These are phyloP conservation scores for Heritiera fomes DNA, from an alignment of 345 rosid species.

Conservation along the genomic window DNA sequence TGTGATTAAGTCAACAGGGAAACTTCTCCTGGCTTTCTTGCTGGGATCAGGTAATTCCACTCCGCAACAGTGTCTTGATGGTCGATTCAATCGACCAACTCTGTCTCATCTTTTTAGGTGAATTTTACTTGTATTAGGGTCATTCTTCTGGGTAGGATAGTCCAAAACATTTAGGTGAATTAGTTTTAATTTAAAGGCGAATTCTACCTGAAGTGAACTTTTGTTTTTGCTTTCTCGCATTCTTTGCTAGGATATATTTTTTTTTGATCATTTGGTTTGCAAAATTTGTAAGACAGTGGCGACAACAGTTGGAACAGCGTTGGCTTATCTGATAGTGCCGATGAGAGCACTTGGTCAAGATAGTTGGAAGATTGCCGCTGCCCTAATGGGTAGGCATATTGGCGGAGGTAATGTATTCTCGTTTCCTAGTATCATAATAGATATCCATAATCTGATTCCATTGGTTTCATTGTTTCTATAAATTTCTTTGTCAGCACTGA, in stretches of 20 bases:
- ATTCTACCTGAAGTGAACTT: neutral
- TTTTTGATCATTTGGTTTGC: neutral
- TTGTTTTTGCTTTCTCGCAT: neutral
- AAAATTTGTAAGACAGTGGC: constrained; percentile 51
- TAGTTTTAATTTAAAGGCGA: neutral
- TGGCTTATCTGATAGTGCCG: constrained; percentile 78
- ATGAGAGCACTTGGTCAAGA: constrained; percentile 84
- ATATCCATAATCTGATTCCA: neutral
- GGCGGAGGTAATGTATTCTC: constrained; percentile 59
- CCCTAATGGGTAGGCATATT: constrained; percentile 91
- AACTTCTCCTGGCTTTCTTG: constrained; percentile 71
- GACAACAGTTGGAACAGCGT: constrained; percentile 66
- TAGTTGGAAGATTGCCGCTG: constrained; percentile 94
- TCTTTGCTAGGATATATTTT: neutral
- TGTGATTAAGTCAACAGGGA: constrained; percentile 73
- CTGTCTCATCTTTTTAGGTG: neutral
- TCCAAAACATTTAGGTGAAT: neutral
- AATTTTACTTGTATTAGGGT: neutral
- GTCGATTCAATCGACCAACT: neutral
- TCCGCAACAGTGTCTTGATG: neutral
- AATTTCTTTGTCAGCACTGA: constrained; percentile 14
- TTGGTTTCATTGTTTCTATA: neutral
- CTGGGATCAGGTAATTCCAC: constrained; percentile 64
- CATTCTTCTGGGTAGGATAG: neutral
- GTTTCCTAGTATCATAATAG: neutral